Conservation (phyloP, 129 eudicot species). For the Pulicaria dysenterica region DNA sequence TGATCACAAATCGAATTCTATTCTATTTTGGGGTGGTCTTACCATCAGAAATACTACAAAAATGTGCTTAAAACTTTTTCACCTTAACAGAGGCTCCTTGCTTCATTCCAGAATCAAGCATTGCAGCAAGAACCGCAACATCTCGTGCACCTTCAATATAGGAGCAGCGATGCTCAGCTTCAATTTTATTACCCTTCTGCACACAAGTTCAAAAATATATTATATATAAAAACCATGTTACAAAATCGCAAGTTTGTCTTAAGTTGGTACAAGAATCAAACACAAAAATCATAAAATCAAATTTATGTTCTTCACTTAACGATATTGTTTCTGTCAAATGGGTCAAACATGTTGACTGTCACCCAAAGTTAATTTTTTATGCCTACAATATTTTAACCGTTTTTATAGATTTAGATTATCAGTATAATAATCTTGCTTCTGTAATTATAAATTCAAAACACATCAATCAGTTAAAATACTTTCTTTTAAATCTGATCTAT, state of each 20-base stretch:
- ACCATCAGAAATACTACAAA: not conserved
- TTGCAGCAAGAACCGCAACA: conserved; percentile 87
- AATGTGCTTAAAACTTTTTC: conserved; percentile 38
- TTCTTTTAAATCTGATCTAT: not conserved
- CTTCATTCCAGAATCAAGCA: conserved; percentile 85
- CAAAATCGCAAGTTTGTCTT: not conserved
- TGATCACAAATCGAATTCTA: not conserved
- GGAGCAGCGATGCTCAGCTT: conserved; percentile 73
- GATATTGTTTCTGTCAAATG: not conserved
- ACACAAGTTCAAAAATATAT: not conserved
- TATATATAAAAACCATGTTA: conserved; percentile 2
- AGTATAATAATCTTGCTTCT: too few species aligned
- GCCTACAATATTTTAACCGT: not conserved
- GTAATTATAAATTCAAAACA: not conserved
- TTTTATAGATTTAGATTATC: not conserved
- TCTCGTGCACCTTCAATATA: conserved; percentile 88
- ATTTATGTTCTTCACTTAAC: too few species aligned
- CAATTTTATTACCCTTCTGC: conserved; percentile 55
- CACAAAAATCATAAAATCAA: too few species aligned
- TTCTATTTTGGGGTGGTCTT: too few species aligned
- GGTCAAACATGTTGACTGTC: not conserved
- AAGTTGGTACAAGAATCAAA: not conserved
- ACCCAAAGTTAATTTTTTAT: not conserved
- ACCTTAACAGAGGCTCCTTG: conserved; percentile 75
- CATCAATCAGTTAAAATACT: too few species aligned